phyloP scores from a whole-genome alignment of 2,329 filamentous ascomycete species.

The Neonectria hederae region DNA sequence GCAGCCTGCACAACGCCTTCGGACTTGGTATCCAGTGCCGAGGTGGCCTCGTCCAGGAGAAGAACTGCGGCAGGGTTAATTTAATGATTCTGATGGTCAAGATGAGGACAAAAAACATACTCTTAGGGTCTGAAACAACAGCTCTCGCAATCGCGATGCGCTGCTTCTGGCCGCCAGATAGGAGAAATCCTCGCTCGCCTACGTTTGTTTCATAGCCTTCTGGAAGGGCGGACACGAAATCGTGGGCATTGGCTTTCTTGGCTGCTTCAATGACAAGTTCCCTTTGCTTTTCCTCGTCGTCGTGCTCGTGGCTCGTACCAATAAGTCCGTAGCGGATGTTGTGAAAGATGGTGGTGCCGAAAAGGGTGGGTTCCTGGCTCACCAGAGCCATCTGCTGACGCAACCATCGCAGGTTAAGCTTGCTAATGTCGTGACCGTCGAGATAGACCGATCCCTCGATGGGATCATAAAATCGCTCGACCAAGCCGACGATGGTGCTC shows the following conservation, averaged over 20 bases:
- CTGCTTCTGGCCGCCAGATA: conserved; percentile 96
- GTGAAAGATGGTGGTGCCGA: conserved; percentile 86
- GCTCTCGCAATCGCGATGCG: conserved; percentile 94
- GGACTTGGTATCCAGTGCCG: conserved; percentile 91
- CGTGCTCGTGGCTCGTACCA: conserved; percentile 78
- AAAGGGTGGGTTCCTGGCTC: conserved; percentile 91
- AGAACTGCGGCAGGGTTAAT: conserved; percentile 62
- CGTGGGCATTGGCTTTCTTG: conserved; percentile 91
- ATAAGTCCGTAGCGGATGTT: conserved; percentile 94
- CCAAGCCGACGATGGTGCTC: conserved; percentile 90
- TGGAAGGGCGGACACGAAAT: conserved; percentile 84
- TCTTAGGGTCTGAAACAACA: conserved; percentile 89
- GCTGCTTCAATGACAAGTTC: conserved; percentile 83
- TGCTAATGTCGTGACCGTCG: conserved; percentile 83
- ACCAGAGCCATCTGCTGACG: conserved; percentile 93
- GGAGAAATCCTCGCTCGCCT: conserved; percentile 91
- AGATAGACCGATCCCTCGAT: conserved; percentile 81
- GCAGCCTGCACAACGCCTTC: conserved; percentile 95
- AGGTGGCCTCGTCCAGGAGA: conserved; percentile 94
- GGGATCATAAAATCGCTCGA: conserved; percentile 94
- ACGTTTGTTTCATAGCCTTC: conserved; percentile 94
- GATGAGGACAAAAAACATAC: conserved; percentile 45
- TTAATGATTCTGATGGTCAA: background rate
- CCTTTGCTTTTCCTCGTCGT: conserved; percentile 71
- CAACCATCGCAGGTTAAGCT: conserved; percentile 87